Conservation (phyloP, 805 yeast genomes). For the Candida multigemmis region DNA sequence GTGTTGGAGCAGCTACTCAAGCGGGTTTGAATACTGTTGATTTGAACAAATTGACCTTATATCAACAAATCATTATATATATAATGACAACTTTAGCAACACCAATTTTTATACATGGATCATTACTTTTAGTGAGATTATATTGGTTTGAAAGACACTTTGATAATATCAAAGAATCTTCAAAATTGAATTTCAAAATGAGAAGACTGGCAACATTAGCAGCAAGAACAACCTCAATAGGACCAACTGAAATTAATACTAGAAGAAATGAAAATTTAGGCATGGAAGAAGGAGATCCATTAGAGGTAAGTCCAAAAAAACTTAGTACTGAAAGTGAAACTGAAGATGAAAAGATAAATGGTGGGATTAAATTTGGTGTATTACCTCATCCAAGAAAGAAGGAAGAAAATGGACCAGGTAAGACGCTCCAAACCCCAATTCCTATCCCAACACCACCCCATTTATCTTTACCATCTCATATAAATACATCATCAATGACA, state of each 20-base stretch:
- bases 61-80: constrained; percentile 75
- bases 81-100: constrained; percentile 59
- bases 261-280: constrained; percentile 22
- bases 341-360: too few species aligned
- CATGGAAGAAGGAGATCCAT: not conserved
- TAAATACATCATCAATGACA: too few species aligned
- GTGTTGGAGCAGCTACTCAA: constrained; percentile 76
- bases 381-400: constrained; percentile 49
- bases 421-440: too few species aligned
- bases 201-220: constrained; percentile 71
- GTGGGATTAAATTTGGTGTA: constrained; percentile 48
- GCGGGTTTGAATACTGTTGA: constrained; percentile 86
- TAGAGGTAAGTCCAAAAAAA: not conserved
- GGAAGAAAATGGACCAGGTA: too few species aligned
- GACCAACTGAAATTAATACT: constrained; percentile 13
- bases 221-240: constrained; percentile 32
- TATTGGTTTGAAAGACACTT: constrained; percentile 87
- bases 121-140: constrained; percentile 65
- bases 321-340: too few species aligned
- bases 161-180: constrained; percentile 67
- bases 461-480: too few species aligned
- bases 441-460: too few species aligned
- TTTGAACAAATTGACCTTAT: constrained; percentile 51
- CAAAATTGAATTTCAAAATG: constrained; percentile 75
- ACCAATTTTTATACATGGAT: constrained; percentile 82